Base-by-base conservation (phyloP, 2,329 filamentous ascomycete species). In the Escovopsis sp. region DNA sequence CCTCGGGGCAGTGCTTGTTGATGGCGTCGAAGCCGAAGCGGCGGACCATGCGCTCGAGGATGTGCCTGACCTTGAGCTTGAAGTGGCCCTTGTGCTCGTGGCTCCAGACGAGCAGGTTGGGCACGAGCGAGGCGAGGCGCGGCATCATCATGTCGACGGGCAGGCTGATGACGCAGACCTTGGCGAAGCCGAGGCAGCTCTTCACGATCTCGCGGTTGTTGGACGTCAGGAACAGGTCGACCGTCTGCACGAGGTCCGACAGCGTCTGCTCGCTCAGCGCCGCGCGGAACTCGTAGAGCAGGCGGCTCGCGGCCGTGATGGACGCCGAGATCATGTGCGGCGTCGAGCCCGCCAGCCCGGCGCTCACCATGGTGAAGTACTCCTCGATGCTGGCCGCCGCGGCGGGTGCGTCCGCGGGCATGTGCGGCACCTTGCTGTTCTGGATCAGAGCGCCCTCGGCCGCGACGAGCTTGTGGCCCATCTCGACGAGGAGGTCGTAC, bases 71-170 rank as follows among this genome's bases (percentile, higher is more conserved):
- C 68, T 96, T 98, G 39, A 84, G 81, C 55, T 89, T 86, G 67
- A 98, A 91, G 58, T 94, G 87, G 11, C 87, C 87, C 67, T 96
- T 96, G 69, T 98, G 93, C 63, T 98, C 91, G 61, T 95, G 86
- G 57, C 84, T 88, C 89, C 91, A 98, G 35, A 88, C 78, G 70
- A 96, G 85, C 15, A 96, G 70, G 60, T 94, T 94, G 4, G 88
- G 85, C 2, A 98, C 75, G 38, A 98, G 71, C 0, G 79, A 77
- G 29, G 71, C 66, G 31, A 98, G 74, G 20, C 87, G 77, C 5
- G 85, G 80, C 31, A 81, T 71, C 67, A 98, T 80, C 48, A 94
- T 70, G 6, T 82, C 76, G 34, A 79, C 75, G 0, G 89, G 86
- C 27, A 96, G 67, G 45, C 84, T 81, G 53, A 96, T 86, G 45